Evolutionary conservation across 2,329 filamentous ascomycete genomes (phyloP), one percentile per base, ranked within the genome.

Genomic region (Neonectria neomacrospora): DNA sequence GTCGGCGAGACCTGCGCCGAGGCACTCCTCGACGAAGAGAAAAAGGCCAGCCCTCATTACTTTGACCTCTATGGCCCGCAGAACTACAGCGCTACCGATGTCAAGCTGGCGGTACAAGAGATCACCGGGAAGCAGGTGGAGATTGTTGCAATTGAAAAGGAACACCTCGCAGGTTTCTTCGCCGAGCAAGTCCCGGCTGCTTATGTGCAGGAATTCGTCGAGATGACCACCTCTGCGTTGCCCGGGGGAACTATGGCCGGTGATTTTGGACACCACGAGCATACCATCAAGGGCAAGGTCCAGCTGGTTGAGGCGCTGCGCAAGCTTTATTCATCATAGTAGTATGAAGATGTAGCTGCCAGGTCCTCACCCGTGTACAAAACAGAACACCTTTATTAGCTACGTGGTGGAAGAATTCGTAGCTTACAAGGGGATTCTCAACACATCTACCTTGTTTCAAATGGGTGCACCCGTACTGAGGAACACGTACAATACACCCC

Each of bases 41-140:
- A 54, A 1, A 56, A 58, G 11, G 30, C 65, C 1, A 66, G 55
- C 28, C 55, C 70, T 2, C 54, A 70, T 20, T 67, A 54, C 32
- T 67, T 75, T 18, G 67, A 74, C 0, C 22, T 78, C 0, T 74
- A 71, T 23, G 77, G 77, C 0, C 77, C 77, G 0, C 67, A 66
- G 5, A 28, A 61, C 5, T 77, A 77, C 34, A 73, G 71, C 32
- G 44, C 76, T 6, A 23, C 64, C 1, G 77, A 79, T 16, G 61
- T 79, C 7, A 71, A 74, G 23, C 42, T 64, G 0, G 73, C 68
- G 0, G 58, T 77, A 1, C 75, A 77, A 8, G 68, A 71, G 14
- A 66, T 72, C 3, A 72, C 66, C 0, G 74, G 70, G 0, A 76
- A 73, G 34, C 47, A 67, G n/a, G 61, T 70, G 6, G 62, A 72